phyloP scores from a whole-genome alignment of 257 asterid genomes.

The Solanum acaule region DNA sequence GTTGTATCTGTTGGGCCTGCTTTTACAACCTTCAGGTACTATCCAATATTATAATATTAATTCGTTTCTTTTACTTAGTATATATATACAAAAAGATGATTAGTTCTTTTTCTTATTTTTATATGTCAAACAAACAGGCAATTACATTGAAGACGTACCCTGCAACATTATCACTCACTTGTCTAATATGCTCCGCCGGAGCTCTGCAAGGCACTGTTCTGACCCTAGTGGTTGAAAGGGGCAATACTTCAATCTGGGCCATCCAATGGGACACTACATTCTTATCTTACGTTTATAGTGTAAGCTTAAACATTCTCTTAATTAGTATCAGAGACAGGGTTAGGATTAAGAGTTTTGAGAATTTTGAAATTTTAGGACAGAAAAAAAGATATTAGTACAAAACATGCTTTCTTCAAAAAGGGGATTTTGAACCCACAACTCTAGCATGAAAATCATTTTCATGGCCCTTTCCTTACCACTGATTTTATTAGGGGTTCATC shows the following conservation, averaged over 20 bases:
- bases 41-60: not conserved
- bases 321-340: not conserved
- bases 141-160: constrained; percentile 48
- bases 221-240: constrained; percentile 35
- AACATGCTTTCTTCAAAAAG: not conserved
- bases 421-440: not conserved
- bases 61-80: not conserved
- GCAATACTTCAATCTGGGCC: constrained; percentile 32
- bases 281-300: constrained; percentile 34
- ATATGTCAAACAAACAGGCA: constrained; percentile 13
- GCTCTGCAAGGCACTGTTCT: constrained; percentile 40
- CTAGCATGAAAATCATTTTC: not conserved
- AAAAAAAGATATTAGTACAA: not conserved
- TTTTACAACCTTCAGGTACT: constrained; percentile 64
- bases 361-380: not conserved
- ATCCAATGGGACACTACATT: constrained; percentile 41
- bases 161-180: constrained; percentile 46
- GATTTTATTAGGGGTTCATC: not conserved
- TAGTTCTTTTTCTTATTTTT: not conserved
- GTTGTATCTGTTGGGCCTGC: constrained; percentile 38
- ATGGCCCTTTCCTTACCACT: not conserved
- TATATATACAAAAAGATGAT: no score
- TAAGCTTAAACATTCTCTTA: constrained; percentile 4
- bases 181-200: constrained; percentile 36
- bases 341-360: not conserved